Conservation (phyloP, 2,329 filamentous ascomycete genomes). For the Elsinoe australis region DNA sequence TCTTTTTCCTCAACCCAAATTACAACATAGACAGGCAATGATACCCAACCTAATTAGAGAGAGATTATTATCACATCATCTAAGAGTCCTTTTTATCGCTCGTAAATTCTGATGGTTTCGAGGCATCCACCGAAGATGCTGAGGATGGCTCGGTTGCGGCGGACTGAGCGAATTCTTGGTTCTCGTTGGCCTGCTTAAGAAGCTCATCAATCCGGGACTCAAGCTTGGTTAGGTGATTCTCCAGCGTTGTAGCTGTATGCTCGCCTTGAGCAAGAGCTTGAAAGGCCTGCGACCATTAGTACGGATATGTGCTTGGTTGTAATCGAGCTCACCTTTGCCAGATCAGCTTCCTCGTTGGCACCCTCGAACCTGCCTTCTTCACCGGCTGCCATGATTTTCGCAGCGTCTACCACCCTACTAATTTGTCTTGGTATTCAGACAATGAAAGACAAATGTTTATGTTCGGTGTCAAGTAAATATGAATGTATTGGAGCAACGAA, state of each 20-base stretch:
- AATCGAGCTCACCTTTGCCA: slow-evolving; percentile 19
- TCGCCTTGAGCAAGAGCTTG: slow-evolving; percentile 49
- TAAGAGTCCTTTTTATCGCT: slow-evolving; percentile 16
- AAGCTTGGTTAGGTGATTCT: slow-evolving; percentile 47
- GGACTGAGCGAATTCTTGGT: slow-evolving; percentile 28
- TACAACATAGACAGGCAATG: too few species aligned
- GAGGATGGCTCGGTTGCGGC: slow-evolving; percentile 23
- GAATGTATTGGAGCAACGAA: too few species aligned
- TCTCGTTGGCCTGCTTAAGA: slow-evolving; percentile 42
- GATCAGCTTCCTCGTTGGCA: slow-evolving; percentile 19
- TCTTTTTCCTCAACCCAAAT: too few species aligned
- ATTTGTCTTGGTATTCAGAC: too few species aligned
- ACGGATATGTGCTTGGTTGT: background rate
- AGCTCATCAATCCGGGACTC: slow-evolving; percentile 50
- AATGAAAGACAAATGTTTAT: background rate
- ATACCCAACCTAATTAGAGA: too few species aligned
- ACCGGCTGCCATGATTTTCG: slow-evolving; percentile 1
- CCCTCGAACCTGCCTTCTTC: slow-evolving; percentile 1
- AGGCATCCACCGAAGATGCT: slow-evolving; percentile 10
- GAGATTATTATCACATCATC: too few species aligned
- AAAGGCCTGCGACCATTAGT: slow-evolving; percentile 37
- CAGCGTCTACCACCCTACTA: too few species aligned
- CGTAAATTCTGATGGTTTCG: background rate
- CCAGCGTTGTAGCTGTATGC: slow-evolving; percentile 47
- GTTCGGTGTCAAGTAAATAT: too few species aligned